Conservation (phyloP, 2,329 filamentous ascomycete genomes). For the Ophiosphaerella korrae region DNA sequence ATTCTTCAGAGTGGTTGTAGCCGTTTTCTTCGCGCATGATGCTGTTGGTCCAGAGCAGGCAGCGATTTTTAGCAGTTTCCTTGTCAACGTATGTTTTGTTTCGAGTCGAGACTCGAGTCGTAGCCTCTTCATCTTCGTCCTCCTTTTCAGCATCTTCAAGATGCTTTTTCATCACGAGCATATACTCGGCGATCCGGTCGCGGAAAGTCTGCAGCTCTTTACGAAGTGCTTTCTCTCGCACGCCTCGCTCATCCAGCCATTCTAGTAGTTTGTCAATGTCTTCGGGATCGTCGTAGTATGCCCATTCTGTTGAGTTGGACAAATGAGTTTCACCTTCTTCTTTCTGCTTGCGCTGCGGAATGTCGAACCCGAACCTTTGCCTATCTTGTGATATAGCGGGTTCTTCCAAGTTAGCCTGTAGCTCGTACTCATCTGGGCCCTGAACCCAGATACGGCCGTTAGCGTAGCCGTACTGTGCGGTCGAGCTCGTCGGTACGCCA, state of each 20-base stretch:
- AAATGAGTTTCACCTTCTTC: constrained; percentile 87
- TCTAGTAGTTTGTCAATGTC: constrained; percentile 78
- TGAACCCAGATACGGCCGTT: constrained; percentile 97
- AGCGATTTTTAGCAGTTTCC: constrained; percentile 61
- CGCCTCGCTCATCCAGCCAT: constrained; percentile 87
- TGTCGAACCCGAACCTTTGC: constrained; percentile 77
- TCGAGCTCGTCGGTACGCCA: constrained; percentile 86
- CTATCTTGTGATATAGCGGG: constrained; percentile 78
- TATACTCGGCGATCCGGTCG: constrained; percentile 76
- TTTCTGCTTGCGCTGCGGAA: constrained; percentile 79
- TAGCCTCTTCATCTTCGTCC: constrained; percentile 52
- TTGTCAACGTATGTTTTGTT: constrained; percentile 64
- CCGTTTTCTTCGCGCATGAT: constrained; percentile 64
- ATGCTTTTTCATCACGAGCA: constrained; percentile 79
- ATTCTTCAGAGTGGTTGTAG: constrained; percentile 63
- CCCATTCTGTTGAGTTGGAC: constrained; percentile 81
- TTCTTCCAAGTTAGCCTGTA: constrained; percentile 56
- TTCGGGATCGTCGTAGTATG: constrained; percentile 82
- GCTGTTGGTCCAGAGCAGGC: constrained; percentile 69
- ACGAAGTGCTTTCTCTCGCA: constrained; percentile 82
- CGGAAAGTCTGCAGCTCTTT: constrained; percentile 83
- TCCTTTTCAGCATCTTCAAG: constrained; percentile 60
- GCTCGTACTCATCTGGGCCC: constrained; percentile 86
- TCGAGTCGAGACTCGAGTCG: constrained; percentile 65
- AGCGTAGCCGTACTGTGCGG: constrained; percentile 82